Conservation (phyloP, 768 basidiomycete species). For the Boletus rex-veris region DNA sequence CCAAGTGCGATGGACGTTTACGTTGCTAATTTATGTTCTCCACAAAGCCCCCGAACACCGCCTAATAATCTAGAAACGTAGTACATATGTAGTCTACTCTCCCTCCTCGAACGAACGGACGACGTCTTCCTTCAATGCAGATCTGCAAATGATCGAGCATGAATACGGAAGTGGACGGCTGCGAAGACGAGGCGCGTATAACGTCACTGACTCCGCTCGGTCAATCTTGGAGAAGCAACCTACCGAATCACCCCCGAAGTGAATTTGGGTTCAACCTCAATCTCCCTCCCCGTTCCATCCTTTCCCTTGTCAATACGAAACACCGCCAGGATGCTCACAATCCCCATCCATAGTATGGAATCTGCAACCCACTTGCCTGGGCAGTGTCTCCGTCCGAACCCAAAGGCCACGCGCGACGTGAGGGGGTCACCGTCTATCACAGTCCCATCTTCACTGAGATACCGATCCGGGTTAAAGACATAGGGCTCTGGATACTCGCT, state of each 20-base stretch:
- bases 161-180: conserved; percentile 30
- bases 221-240: conserved; percentile 11
- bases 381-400: conserved; percentile 31
- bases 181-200: conserved; percentile 8
- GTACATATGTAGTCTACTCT: background rate
- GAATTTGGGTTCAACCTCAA: conserved; percentile 29
- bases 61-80: conserved; percentile 9
- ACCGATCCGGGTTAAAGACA: conserved; percentile 26
- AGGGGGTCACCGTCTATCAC: conserved; percentile 24
- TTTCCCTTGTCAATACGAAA: conserved; percentile 23
- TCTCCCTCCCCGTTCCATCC: conserved; percentile 21
- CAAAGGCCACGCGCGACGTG: conserved; percentile 27
- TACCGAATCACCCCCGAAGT: conserved; percentile 32
- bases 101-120: conserved; percentile 15
- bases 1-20: conserved; percentile 2
- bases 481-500: conserved; percentile 26
- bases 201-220: conserved; percentile 14
- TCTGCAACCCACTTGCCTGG: conserved; percentile 33
- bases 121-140: conserved; percentile 20
- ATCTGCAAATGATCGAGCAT: conserved; percentile 30
- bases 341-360: conserved; percentile 29
- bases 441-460: conserved; percentile 23
- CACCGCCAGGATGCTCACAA: conserved; percentile 27
- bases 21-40: conserved; percentile 20
- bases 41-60: conserved; percentile 19